Evolutionary conservation across 2,329 filamentous ascomycete species (phyloP).

Genomic region (Arthrobotrys megalospora): DNA sequence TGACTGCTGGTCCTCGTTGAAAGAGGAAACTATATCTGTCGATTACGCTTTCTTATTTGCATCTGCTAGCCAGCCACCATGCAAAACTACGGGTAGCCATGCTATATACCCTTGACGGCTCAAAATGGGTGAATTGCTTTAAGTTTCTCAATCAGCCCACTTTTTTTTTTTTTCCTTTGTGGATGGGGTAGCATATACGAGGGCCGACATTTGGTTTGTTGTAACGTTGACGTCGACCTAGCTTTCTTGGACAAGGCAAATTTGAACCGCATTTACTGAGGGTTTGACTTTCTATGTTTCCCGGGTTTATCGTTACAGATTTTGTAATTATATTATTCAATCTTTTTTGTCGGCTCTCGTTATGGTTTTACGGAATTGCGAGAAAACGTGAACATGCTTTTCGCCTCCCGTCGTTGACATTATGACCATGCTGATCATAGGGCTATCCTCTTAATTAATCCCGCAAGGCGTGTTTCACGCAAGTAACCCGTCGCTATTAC

Average conservation of each 20-base stretch:
- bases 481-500: constrained; percentile 1
- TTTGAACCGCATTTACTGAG: neutral
- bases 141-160: constrained; percentile 1
- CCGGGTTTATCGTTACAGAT: neutral
- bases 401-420: constrained; percentile 29
- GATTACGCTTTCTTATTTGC: constrained; percentile 30
- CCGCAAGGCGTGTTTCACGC: constrained; percentile 23
- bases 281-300: neutral
- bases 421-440: constrained; percentile 1
- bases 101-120: constrained; percentile 33
- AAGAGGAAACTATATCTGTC: constrained; percentile 54
- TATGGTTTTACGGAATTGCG: constrained; percentile 1
- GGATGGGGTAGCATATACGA: neutral
- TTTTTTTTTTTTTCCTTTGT: neutral
- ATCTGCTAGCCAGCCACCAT: constrained; percentile 17
- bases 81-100: constrained; percentile 19
- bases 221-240: constrained; percentile 5
- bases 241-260: neutral
- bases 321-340: neutral
- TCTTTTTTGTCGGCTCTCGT: neutral
- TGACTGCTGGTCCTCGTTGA: constrained; percentile 6
- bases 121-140: constrained; percentile 21
- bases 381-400: constrained; percentile 13
- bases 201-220: neutral
- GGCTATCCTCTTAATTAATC: constrained; percentile 1